Evolutionary conservation across 2,329 filamentous ascomycete genomes (phyloP).

Genomic region (Alternaria sp.): DNA sequence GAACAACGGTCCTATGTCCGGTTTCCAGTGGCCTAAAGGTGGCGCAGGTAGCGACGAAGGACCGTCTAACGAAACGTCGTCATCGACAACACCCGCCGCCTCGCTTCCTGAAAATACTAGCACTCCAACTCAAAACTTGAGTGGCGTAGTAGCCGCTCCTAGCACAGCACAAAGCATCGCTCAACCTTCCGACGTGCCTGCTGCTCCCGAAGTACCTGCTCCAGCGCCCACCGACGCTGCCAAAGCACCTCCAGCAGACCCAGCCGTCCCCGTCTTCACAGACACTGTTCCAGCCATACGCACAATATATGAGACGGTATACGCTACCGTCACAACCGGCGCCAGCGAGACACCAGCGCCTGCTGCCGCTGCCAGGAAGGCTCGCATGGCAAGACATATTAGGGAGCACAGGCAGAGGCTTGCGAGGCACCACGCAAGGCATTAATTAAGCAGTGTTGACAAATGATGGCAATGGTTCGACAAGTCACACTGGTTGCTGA

Average conservation of each 20-base stretch:
- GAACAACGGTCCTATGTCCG: conserved; percentile 27
- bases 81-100: conserved; percentile 14
- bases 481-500: conserved; percentile 18
- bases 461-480: background rate
- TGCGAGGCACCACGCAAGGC: conserved; percentile 26
- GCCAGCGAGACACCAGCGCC: conserved; percentile 23
- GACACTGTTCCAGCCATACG: conserved; percentile 13
- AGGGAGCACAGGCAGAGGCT: conserved; percentile 29
- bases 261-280: conserved; percentile 13
- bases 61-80: conserved; percentile 8
- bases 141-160: conserved; percentile 9
- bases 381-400: conserved; percentile 26
- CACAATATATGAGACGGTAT: conserved; percentile 30
- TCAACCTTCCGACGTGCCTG: conserved; percentile 14
- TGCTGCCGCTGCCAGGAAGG: conserved; percentile 18
- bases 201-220: conserved; percentile 9
- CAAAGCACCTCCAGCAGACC: conserved; percentile 12
- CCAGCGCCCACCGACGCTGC: conserved; percentile 11
- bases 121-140: conserved; percentile 11
- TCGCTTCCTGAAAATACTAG: conserved; percentile 13
- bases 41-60: conserved; percentile 7
- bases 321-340: conserved; percentile 24
- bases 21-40: conserved; percentile 34
- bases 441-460: conserved; percentile 1
- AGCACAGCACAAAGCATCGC: conserved; percentile 18